Percentiles rank a stretch among this genome's conserved stretches.
phyloP scores from a whole-genome alignment of 192 early-diverging fungal genomes.

The Mycoemilia scoparia region DNA sequence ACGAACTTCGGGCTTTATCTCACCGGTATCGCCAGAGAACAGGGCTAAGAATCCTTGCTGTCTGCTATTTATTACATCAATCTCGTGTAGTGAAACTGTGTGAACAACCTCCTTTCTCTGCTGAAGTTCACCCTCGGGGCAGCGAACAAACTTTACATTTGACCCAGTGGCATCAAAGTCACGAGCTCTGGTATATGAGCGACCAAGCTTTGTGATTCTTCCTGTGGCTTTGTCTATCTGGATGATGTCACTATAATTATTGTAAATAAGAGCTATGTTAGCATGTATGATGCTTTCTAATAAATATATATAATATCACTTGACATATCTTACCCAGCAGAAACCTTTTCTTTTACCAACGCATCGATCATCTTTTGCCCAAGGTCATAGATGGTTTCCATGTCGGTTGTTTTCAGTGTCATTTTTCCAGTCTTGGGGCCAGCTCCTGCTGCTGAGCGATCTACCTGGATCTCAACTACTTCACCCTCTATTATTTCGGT shows the following conservation, averaged over 20 bases:
- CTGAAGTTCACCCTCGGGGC: slow-evolving; percentile 96
- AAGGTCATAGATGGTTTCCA: slow-evolving; percentile 98
- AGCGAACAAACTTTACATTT: slow-evolving; percentile 96
- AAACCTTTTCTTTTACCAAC: slow-evolving; percentile 93
- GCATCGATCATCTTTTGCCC: slow-evolving; percentile 98
- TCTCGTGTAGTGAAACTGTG: slow-evolving; percentile 95
- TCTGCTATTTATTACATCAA: slow-evolving; percentile 96
- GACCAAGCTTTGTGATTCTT: slow-evolving; percentile 82
- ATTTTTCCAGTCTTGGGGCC: slow-evolving; percentile 91
- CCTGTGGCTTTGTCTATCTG: slow-evolving; percentile 97
- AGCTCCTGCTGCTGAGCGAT: slow-evolving; percentile 77
- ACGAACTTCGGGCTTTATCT: slow-evolving; percentile 91
- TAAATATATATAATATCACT: slow-evolving; percentile 6
- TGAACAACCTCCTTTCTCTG: slow-evolving; percentile 94
- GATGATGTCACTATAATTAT: slow-evolving; percentile 58
- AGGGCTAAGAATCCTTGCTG: slow-evolving; percentile 94
- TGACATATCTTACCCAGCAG: slow-evolving; percentile 50
- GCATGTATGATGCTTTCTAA: neutral
- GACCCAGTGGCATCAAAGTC: slow-evolving; percentile 98
- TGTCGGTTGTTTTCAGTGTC: slow-evolving; percentile 97
- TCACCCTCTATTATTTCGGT: slow-evolving; percentile 97
- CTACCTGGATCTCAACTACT: slow-evolving; percentile 96
- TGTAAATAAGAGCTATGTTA: slow-evolving; percentile 14
- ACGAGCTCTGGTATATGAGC: slow-evolving; percentile 89
- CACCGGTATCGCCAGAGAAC: slow-evolving; percentile 94